phyloP scores from a whole-genome alignment of 768 basidiomycete genomes.

The Daedaleopsis nitida region DNA sequence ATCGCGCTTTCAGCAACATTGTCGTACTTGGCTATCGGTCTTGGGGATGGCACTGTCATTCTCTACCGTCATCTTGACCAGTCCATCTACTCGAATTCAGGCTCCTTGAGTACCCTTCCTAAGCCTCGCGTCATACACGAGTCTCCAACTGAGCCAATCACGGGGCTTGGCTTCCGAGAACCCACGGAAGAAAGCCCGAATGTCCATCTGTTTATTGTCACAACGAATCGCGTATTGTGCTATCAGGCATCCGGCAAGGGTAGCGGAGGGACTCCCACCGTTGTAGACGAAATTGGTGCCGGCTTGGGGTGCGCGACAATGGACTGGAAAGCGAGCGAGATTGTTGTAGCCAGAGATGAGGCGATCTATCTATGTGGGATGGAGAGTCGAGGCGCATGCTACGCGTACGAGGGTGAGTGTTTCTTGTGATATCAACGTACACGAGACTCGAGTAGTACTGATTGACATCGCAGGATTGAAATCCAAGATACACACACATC shows the following conservation, averaged over 20 bases:
- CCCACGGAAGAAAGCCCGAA: conserved; percentile 39
- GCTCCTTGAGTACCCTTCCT: conserved; percentile 73
- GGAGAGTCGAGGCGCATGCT: conserved; percentile 82
- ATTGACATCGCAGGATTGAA: conserved; percentile 58
- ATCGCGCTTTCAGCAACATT: conserved; percentile 78
- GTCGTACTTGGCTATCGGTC: conserved; percentile 86
- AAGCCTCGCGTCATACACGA: conserved; percentile 87
- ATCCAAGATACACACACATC: conserved; percentile 70
- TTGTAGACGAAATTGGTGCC: conserved; percentile 86
- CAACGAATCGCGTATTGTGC: conserved; percentile 76
- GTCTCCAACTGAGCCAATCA: conserved; percentile 84
- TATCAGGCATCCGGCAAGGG: conserved; percentile 76
- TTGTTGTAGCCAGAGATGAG: conserved; percentile 88
- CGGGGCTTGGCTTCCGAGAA: conserved; percentile 87
- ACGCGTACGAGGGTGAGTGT: conserved; percentile 84
- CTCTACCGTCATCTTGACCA: conserved; percentile 92
- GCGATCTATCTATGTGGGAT: conserved; percentile 85
- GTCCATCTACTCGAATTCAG: conserved; percentile 68
- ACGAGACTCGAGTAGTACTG: neutral
- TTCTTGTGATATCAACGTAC: neutral
- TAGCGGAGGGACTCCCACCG: conserved; percentile 62
- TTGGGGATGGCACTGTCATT: conserved; percentile 94
- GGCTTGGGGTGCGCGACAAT: conserved; percentile 83
- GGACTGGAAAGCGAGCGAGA: conserved; percentile 70
- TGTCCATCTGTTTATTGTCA: conserved; percentile 82